Evolutionary conservation across 164 flowering plant genomes (phyloP), one percentile per base, ranked within the genome.

Genomic region (Echeveria elegans): DNA sequence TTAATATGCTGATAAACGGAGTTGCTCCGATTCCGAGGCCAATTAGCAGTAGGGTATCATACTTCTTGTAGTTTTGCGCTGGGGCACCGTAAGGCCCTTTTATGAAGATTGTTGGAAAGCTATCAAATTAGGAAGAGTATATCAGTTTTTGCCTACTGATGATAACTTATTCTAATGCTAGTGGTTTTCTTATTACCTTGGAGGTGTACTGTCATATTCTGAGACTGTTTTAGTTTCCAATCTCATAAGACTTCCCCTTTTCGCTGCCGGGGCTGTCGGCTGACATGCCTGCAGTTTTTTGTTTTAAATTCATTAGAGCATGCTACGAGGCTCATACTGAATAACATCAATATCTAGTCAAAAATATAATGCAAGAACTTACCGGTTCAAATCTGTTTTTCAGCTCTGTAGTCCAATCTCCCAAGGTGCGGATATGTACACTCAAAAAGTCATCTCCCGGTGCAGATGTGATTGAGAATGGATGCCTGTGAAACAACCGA

Each of bases 11-110:
- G 72, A 94, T 83, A 52, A 94, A 83, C 50, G 98, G 98, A 34
- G 97, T 90, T 59, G 98, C 98, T 66, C 98, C 98, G 18, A 94
- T 94, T 38, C 98, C 98, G 24, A 94, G 80, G 65, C 98, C 98
- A 50, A 94, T 79, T 40, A 94, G 91, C 68, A 94, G 74, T 43
- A 94, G 86, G 61, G 89, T 79, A 75, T 90, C 95, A 61, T 77
- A 94, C 68, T 88, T 87, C 70, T 78, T 83, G 85, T 86, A 90
- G 45, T 82, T 77, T 63, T 94, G 97, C 24, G 97, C 97, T 26
- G 98, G 96, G 30, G 97, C 97, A 61, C 98, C 98, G 66, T 79
- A 94, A 37, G 97, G 95, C 63, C 98, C 97, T 66, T 88, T 85
- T 58, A 94, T 83, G 66, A 86, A 43, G 64, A 94, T 76, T 40